A percentile compares a stretch with the other conserved stretches of the same genome.
phyloP scores from a whole-genome alignment of 768 basidiomycete species.

The Rhizopogon vinicolor region DNA sequence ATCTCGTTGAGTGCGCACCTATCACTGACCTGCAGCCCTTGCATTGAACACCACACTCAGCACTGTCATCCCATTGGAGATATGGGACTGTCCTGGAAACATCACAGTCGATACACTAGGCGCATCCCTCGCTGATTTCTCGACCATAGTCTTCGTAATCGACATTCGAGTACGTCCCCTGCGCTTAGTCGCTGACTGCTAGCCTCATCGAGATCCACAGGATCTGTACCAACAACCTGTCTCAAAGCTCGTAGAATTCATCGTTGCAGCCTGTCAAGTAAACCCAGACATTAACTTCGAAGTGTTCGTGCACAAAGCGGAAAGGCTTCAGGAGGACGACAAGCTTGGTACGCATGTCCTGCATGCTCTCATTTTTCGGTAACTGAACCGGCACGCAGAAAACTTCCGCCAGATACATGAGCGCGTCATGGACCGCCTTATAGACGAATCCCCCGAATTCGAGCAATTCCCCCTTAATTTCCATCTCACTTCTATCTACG shows the following conservation, averaged over 20 bases:
- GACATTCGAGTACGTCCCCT: slow-evolving; percentile 78
- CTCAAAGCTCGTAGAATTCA: slow-evolving; percentile 75
- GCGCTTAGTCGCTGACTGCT: slow-evolving; percentile 3
- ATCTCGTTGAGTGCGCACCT: slow-evolving; percentile 70
- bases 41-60: slow-evolving; percentile 34
- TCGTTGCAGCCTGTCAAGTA: slow-evolving; percentile 68
- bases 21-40: neutral
- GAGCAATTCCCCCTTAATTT: slow-evolving; percentile 81
- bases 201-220: slow-evolving; percentile 29
- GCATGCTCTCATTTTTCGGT: neutral
- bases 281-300: slow-evolving; percentile 80
- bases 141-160: slow-evolving; percentile 88
- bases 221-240: slow-evolving; percentile 85
- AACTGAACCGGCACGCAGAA: slow-evolving; percentile 44
- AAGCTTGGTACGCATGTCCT: slow-evolving; percentile 60
- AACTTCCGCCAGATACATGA: slow-evolving; percentile 90
- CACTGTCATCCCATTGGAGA: slow-evolving; percentile 86
- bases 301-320: slow-evolving; percentile 94
- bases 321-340: slow-evolving; percentile 87
- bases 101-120: slow-evolving; percentile 76
- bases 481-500: slow-evolving; percentile 89
- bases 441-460: slow-evolving; percentile 72
- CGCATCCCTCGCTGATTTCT: slow-evolving; percentile 70
- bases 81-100: slow-evolving; percentile 94
- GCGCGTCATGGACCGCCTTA: slow-evolving; percentile 76